Evolutionary conservation across 805 yeast genomes (phyloP), one percentile per base, ranked within the genome.

Genomic region (Metschnikowia proteae): DNA sequence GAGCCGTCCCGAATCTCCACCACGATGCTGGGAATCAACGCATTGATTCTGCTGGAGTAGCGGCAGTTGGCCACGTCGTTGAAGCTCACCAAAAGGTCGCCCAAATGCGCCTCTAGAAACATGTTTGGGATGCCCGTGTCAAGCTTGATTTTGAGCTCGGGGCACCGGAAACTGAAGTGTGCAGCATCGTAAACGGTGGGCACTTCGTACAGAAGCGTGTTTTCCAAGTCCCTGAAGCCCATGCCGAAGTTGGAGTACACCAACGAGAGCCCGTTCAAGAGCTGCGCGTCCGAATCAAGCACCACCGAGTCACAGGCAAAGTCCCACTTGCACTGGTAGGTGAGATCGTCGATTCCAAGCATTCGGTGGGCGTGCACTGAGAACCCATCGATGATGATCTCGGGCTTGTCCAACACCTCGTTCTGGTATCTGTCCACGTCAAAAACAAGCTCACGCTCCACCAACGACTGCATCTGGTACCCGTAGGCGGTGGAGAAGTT

Each of bases 311-410:
- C 96, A 1, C 85, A 61, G 27, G 78, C 80, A 56, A 94, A 81
- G 50, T 86, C 91, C 99, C 99, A 94, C 51, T 87, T 84, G 59
- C 97, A 90, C 54, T 80, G 82, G 61, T 88, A 94, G 0, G 97
- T 88, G 0, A 92, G 89, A 61, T 88, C 96, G 6, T 75, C 71
- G 2, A 89, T 62, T 0, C 99, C 99, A 70, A 89, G 89, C 83
- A 91, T 82, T 59, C 98, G 75, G 64, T 92, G 96, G 0, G 96
- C 95, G 64, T 88, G 95, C 25, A 88, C 73, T 2, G 75, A 60
- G 9, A 86, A 61, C 0, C 84, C 82, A 59, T 84, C 86, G 43
- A 87, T 73, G 3, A 62, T 55, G 29, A 87, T 56, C 38, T 81
- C 81, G 0, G 82, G 74, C 0, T 10, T 38, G 30, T 51, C 50